These are phyloP conservation scores for Penicillium daleae DNA, from an alignment of 495 filamentous ascomycete species.

Conservation along the genomic window DNA sequence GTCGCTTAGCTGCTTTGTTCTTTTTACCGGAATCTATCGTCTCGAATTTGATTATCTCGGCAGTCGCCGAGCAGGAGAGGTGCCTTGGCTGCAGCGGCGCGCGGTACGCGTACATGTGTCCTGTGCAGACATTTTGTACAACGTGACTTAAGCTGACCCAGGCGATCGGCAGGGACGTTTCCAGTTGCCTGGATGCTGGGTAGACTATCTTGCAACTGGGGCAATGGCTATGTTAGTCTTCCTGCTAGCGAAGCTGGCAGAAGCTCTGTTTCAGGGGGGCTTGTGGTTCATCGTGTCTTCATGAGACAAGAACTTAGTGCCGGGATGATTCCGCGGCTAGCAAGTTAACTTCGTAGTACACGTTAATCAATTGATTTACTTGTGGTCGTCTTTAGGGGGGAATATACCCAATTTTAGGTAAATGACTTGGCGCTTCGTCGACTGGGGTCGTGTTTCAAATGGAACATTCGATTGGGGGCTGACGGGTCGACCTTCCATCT, in stretches of 20 bases:
- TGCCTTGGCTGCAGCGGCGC: neutral
- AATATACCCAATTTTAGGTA: neutral
- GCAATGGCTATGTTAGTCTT: slow-evolving; percentile 5
- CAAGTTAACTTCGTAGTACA: neutral
- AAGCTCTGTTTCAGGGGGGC: neutral
- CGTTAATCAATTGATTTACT: neutral
- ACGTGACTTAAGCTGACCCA: neutral
- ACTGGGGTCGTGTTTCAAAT: slow-evolving; percentile 1
- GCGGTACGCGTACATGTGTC: neutral
- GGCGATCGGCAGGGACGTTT: slow-evolving; percentile 21
- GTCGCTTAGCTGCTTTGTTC: neutral
- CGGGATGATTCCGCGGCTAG: slow-evolving; percentile 2
- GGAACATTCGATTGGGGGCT: neutral
- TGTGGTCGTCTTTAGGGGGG: neutral
- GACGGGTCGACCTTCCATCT: neutral
- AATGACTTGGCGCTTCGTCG: neutral
- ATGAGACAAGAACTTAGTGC: neutral
- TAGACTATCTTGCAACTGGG: slow-evolving; percentile 17
- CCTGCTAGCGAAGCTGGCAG: neutral
- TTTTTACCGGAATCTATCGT: neutral
- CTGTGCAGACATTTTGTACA: neutral
- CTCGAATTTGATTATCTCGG: neutral
- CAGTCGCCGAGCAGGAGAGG: neutral
- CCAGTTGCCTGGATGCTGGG: slow-evolving; percentile 23
- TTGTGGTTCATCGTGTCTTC: neutral